Evolutionary conservation across 2,329 filamentous ascomycete genomes (phyloP).

Genomic region (Colletotrichum scovillei): DNA sequence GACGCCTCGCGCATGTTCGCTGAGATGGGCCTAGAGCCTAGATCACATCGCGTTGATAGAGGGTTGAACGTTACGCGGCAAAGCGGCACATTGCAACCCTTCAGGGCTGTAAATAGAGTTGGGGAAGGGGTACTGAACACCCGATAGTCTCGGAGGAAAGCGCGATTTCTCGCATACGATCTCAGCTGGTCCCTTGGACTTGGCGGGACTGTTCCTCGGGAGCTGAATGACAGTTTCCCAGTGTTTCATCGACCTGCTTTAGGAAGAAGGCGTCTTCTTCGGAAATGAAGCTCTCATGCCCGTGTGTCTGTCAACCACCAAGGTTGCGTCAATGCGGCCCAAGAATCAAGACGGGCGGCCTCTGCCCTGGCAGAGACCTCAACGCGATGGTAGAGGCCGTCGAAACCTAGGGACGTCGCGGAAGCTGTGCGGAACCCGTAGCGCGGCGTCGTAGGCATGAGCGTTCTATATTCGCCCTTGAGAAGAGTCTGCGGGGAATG

Average conservation of each 20-base stretch:
- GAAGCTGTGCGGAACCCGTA: slow-evolving; percentile 7
- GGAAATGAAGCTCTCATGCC: slow-evolving; percentile 28
- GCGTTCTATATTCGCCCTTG: background rate
- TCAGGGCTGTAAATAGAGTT: slow-evolving; percentile 11
- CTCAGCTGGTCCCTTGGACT: background rate
- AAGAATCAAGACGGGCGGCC: background rate
- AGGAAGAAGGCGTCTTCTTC: slow-evolving; percentile 17
- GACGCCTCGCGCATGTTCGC: background rate
- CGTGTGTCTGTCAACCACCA: background rate
- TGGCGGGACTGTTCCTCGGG: background rate
- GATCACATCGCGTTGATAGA: background rate
- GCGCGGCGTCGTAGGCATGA: background rate
- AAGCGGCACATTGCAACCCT: background rate
- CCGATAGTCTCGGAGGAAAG: background rate
- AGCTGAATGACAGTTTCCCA: slow-evolving; percentile 17
- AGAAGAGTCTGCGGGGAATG: slow-evolving; percentile 12
- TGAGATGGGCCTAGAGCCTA: background rate
- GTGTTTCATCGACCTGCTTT: slow-evolving; percentile 22
- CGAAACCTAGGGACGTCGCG: slow-evolving; percentile 11
- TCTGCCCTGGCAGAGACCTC: background rate
- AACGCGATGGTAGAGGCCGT: background rate
- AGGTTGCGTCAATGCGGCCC: slow-evolving; percentile 15
- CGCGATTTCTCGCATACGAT: background rate
- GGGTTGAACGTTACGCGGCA: background rate
- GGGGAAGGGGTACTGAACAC: background rate